These are phyloP conservation scores for Xylaria bambusicola DNA, from an alignment of 495 filamentous ascomycete genomes.

Conservation along the genomic window DNA sequence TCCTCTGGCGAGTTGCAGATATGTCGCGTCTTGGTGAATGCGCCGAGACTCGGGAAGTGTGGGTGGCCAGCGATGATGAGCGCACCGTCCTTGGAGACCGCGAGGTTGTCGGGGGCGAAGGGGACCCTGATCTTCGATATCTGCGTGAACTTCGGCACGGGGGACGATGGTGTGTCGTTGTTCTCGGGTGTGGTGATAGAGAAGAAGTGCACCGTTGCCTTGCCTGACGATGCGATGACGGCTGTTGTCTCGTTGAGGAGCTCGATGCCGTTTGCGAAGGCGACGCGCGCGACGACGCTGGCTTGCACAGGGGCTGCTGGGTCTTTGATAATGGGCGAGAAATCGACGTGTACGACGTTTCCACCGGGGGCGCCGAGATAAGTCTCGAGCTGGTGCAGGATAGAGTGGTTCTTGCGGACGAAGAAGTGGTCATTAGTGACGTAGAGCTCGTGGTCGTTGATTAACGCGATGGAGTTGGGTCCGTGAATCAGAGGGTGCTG, in stretches of 20 bases:
- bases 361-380: constrained; percentile 38
- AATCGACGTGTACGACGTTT: constrained; percentile 41
- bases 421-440: constrained; percentile 63
- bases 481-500: constrained; percentile 53
- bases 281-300: constrained; percentile 19
- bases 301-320: constrained; percentile 29
- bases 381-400: constrained; percentile 37
- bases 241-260: constrained; percentile 40
- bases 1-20: constrained; percentile 26
- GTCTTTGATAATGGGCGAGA: constrained; percentile 40
- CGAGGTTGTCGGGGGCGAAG: constrained; percentile 45
- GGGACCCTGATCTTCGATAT: constrained; percentile 29
- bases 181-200: constrained; percentile 15
- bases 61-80: constrained; percentile 48
- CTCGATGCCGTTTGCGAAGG: constrained; percentile 32
- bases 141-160: constrained; percentile 23
- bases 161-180: neutral
- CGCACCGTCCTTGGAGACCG: constrained; percentile 38
- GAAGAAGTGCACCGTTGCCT: constrained; percentile 39
- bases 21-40: constrained; percentile 25
- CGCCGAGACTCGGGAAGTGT: constrained; percentile 32
- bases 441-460: constrained; percentile 51
- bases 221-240: constrained; percentile 40
- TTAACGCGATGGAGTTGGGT: constrained; percentile 60
- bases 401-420: constrained; percentile 17